Percentiles rank a stretch among this genome's conserved stretches.
Conservation (phyloP, 208 protist species). For the Leishmania martiniquensis region DNA sequence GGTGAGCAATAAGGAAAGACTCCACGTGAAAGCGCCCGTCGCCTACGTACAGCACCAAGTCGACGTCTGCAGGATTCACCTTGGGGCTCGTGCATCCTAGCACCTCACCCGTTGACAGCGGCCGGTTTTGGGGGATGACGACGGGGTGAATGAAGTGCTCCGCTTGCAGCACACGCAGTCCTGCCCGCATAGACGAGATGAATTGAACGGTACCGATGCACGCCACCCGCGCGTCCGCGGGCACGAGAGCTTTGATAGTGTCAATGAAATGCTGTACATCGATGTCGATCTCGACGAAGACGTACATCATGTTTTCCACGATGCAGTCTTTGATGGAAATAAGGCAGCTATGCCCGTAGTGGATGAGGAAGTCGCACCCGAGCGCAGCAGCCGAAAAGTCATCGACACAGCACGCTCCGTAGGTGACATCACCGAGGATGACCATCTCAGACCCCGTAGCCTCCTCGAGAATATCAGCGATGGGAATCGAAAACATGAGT, state of each 20-base stretch:
- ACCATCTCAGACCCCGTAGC: conserved; percentile 92
- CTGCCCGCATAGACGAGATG: conserved; percentile 93
- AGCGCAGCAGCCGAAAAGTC: conserved; percentile 96
- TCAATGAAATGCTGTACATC: conserved; percentile 97
- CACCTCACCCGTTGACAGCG: conserved; percentile 97
- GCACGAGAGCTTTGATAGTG: conserved; percentile 93
- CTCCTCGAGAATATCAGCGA: conserved; percentile 97
- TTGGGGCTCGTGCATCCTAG: conserved; percentile 98
- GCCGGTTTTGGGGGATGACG: conserved; percentile 95
- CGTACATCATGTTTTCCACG: conserved; percentile 97
- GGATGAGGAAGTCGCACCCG: conserved; percentile 98
- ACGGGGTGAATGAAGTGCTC: conserved; percentile 83
- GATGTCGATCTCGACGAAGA: conserved; percentile 99
- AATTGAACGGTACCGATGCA: conserved; percentile 98
- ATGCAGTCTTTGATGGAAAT: conserved; percentile 93
- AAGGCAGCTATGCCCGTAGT: conserved; percentile 99
- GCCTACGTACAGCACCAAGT: conserved; percentile 95
- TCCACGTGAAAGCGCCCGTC: conserved; percentile 99
- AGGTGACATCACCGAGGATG: conserved; percentile 99
- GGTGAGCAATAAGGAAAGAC: conserved; percentile 98
- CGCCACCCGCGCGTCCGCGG: conserved; percentile 67
- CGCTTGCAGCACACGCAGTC: conserved; percentile 66
- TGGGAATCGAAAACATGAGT: conserved; percentile 96
- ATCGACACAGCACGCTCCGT: conserved; percentile 99
- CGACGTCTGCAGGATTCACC: conserved; percentile 66